Base-by-base conservation (phyloP, 2,329 filamentous ascomycete species). In the Epichloe gansuensis region DNA sequence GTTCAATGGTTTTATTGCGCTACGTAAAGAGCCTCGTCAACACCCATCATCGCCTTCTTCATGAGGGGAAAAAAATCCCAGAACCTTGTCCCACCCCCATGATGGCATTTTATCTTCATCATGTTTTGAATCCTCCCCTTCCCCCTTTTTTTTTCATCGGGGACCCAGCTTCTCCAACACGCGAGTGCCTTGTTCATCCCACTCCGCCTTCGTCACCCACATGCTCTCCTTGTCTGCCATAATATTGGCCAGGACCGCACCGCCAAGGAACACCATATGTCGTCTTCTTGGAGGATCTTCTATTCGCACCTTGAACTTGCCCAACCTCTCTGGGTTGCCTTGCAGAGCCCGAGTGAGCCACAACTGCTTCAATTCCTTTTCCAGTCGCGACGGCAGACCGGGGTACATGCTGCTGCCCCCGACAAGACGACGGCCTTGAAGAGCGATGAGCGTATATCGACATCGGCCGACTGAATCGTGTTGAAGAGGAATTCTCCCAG, bases 231-330 rank as follows among this genome's bases (percentile, higher is more conserved):
- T 97, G 73, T 97, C 91, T 46, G 93, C 91, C 86, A 98, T 97
- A 70, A 98, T 94, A 68, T 97, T 97, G 62, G 93, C 93, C 63
- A 98, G 75, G 57, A 98, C 93, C 28, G 93, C 93, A 62, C 93
- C 93, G 54, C 93, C 93, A 52, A 98, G 73, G 78, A 98, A 97
- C n/a, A 98, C 93, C 91, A 98, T 97, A 76, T 98, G 93, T 71
- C 91, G 81, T 74, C 93, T 82, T 72, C 93, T 81, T 37, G 93
- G 93, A 50, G 93, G 93, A 69, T 98, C 93, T 70, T 98, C 93
- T 76, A 98, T 97, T 69, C 93, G 83, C 60, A 98, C 91, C 81
- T 97, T 98, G 80, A 98, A 98, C 83, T 97, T 98, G 83, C 82
- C 88, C 65, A 98, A 71, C 60, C 93, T 82, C 72, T 97, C 91